Evolutionary conservation across 768 basidiomycete genomes (phyloP).

Genomic region (Trametes villosa): DNA sequence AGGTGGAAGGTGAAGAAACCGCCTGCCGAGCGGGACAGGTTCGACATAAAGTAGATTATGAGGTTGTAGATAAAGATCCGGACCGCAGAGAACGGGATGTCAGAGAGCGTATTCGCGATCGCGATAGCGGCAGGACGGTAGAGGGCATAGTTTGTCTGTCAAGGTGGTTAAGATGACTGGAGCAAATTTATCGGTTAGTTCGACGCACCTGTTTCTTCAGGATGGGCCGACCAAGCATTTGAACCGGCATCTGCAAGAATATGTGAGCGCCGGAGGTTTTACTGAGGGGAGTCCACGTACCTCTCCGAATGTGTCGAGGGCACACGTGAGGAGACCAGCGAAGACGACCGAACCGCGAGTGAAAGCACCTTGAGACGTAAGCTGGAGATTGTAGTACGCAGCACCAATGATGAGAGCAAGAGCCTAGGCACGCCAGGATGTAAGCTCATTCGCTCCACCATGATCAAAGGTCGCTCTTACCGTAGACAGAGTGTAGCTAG

Average conservation of each 20-base stretch:
- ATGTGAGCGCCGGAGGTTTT: background rate
- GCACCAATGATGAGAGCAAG: slow-evolving; percentile 73
- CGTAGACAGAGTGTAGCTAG: slow-evolving; percentile 64
- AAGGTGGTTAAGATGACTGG: background rate
- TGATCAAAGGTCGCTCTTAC: slow-evolving; percentile 43
- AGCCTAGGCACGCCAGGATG: slow-evolving; percentile 35
- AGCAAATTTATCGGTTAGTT: background rate
- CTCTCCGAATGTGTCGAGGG: slow-evolving; percentile 76
- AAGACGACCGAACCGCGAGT: slow-evolving; percentile 87
- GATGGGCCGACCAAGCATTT: slow-evolving; percentile 83
- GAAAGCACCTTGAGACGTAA: slow-evolving; percentile 81
- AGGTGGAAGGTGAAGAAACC: slow-evolving; percentile 66
- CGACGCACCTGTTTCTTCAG: slow-evolving; percentile 60
- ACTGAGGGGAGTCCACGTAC: slow-evolving; percentile 37
- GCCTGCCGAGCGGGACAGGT: slow-evolving; percentile 45
- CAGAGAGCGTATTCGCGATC: slow-evolving; percentile 68
- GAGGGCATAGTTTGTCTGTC: slow-evolving; percentile 60
- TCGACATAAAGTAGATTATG: slow-evolving; percentile 71
- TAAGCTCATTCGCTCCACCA: slow-evolving; percentile 14
- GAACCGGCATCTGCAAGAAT: slow-evolving; percentile 58
- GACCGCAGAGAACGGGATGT: slow-evolving; percentile 68
- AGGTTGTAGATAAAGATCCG: slow-evolving; percentile 65
- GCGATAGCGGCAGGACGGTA: slow-evolving; percentile 69
- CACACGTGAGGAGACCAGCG: slow-evolving; percentile 64
- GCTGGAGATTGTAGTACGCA: slow-evolving; percentile 73